Evolutionary conservation across 257 asterid species (phyloP), one percentile per base, ranked within the genome.

Genomic region (Ophiorrhiza pumila): DNA sequence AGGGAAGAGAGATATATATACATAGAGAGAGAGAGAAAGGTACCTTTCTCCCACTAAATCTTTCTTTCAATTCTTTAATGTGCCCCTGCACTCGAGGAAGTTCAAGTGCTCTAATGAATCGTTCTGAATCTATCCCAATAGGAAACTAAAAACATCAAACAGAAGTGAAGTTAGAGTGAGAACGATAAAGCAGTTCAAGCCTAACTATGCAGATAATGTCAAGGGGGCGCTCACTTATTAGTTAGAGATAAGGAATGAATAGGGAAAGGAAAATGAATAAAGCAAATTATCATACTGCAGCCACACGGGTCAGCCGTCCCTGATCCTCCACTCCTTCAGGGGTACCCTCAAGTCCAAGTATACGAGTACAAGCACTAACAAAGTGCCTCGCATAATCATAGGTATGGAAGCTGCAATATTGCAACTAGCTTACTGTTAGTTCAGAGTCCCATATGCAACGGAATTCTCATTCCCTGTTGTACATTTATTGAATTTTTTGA

Each of bases 281-380:
- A 73, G 18, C 65, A 77, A 71, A 56, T 34, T 62, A 77, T 60
- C 76, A 73, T 86, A 92, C 98, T 82, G 96, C 98, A 79, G 98
- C 98, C 57, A 92, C 98, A 81, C 97, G 98, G 80, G 98, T 92
- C 66, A 90, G 83, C 86, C 92, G 89, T 72, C 96, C 98, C 82
- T 92, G 98, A 84, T 90, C 96, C 86, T 92, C 98, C 73, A 92
- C 98, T 71, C 98, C 98, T 80, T 90, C 97, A 61, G 97, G 97
- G 76, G 96, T 92, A 76, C 98, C 98, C 89, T 92, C 98, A 69
- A 92, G 89, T 75, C 96, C 98, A 68, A 92, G 95, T 75, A 92
- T 92, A 79, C 98, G 96, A 76, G 98, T 89, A 71, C 98, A 92
- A 31, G 98, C 96, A 80, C 98, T 92, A 72, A 90, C 97, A 55